phyloP scores from a whole-genome alignment of 2,329 filamentous ascomycete species.

The Penicillium sp. region DNA sequence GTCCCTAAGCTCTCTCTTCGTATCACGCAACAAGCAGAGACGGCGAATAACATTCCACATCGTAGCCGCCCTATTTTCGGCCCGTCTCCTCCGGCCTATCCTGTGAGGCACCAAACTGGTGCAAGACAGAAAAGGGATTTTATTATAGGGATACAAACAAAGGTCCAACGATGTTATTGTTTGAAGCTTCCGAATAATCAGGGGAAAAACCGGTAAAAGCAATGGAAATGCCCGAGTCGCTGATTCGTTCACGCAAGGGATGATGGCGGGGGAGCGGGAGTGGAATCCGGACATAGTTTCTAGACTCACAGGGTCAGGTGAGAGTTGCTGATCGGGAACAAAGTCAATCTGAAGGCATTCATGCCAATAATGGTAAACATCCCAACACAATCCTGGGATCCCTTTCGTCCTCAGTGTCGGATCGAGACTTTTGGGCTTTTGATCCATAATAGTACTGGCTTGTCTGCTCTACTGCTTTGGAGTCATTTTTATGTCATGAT shows the following conservation, averaged over 20 bases:
- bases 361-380: constrained; percentile 9
- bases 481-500: not conserved
- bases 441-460: not conserved
- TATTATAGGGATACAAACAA: not conserved
- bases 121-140: constrained; percentile 1
- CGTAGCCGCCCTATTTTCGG: constrained; percentile 12
- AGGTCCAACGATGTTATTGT: not conserved
- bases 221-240: constrained; percentile 3
- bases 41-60: constrained; percentile 20
- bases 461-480: not conserved
- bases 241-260: constrained; percentile 22
- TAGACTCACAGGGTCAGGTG: constrained; percentile 20
- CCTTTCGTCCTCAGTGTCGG: not conserved
- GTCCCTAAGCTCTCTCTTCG: constrained; percentile 6
- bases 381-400: not conserved
- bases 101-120: constrained; percentile 9
- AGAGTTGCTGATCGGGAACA: constrained; percentile 7
- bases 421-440: not conserved
- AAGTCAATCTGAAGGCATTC: constrained; percentile 15
- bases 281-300: constrained; percentile 17
- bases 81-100: constrained; percentile 11
- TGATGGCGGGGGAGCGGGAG: constrained; percentile 14
- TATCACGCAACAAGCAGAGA: constrained; percentile 4
- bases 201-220: not conserved
- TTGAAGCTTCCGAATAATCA: not conserved